Base-by-base conservation (phyloP, 208 protist species). In the Leishmania gerbilli region DNA sequence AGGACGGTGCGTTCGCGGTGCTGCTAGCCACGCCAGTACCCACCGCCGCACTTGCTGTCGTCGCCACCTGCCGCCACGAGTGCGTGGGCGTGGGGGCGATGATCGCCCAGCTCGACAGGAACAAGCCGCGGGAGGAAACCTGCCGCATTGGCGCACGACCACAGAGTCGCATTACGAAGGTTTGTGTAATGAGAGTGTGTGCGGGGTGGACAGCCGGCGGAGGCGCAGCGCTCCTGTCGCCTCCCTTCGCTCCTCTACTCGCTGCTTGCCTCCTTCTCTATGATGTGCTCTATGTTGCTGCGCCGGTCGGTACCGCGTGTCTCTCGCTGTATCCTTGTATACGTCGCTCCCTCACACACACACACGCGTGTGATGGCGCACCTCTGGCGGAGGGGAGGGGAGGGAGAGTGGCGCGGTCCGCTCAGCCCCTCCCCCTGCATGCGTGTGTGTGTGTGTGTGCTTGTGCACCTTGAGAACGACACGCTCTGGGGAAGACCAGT, bases 41-140 rank as follows among this genome's bases (percentile, higher is more conserved):
- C 71, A 24, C 51, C 7, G 47, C 71, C 31, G n/a, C 51, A 62
- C 31, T 60, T 47, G 71, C 40, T 45, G 51, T 34, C 49, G 71
- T 62, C 51, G 47, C 40, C 51, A 45, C 19, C 17, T 58, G 71
- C 7, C 51, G 45, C 42, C n/a, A n/a, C n/a, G 49, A 62, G n/a
- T 76, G 15, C 7, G 49, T 45, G 51, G 31, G 71, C 6, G 51
- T 7, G 21, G 8, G 49, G 71, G 49, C 27, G 40, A 74, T 42
- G 40, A 74, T 55, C 27, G 69, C 69, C 71, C 71, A 42, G 71
- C 31, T 31, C 13, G 71, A 11, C 49, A 76, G 71, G 34, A 19
- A 19, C 49, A 76, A 27, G 31, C 51, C 19, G 71, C 51, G 31
- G 71, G 24, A 51, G n/a, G 47, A 62, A 51, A 47, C 71, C 71